A percentile compares a stretch with the other conserved stretches of the same genome.
Conservation (phyloP, 768 basidiomycete genomes). For the Coprinopsis sp. region DNA sequence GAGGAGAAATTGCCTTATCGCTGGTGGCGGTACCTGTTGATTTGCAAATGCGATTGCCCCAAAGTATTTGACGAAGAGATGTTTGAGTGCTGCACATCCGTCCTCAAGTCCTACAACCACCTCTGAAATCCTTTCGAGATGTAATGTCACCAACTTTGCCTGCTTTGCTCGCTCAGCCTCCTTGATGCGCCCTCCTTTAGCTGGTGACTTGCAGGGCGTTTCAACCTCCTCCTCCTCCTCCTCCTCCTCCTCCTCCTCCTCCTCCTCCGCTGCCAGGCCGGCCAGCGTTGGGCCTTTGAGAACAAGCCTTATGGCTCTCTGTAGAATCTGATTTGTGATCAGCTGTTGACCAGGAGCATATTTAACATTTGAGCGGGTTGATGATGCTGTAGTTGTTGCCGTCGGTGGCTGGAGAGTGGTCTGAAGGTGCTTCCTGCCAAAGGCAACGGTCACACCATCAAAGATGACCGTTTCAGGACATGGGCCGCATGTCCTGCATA, state of each 20-base stretch:
- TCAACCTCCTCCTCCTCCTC: too few species aligned
- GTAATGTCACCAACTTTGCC: too few species aligned
- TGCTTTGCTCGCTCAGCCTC: too few species aligned
- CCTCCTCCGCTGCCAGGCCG: not conserved
- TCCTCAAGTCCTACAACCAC: too few species aligned
- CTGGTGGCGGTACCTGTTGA: not conserved
- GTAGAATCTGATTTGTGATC: conserved; percentile 5
- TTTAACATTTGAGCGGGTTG: conserved; percentile 9
- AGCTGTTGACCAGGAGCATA: not conserved
- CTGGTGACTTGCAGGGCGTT: too few species aligned
- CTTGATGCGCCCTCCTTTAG: too few species aligned
- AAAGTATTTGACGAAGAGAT: not conserved
- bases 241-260: not conserved
- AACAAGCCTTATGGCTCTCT: not conserved
- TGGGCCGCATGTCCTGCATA: conserved; percentile 23
- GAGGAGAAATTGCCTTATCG: not conserved
- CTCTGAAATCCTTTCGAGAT: too few species aligned
- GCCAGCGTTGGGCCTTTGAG: not conserved
- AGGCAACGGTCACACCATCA: conserved; percentile 30
- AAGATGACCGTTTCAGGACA: conserved; percentile 26
- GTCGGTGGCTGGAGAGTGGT: conserved; percentile 24
- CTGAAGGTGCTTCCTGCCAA: conserved; percentile 22
- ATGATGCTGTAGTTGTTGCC: not conserved
- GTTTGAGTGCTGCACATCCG: not conserved
- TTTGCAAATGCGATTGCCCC: not conserved